Evolutionary conservation across 2,329 filamentous ascomycete species (phyloP).

Genomic region (Tolypocladium tundrense): DNA sequence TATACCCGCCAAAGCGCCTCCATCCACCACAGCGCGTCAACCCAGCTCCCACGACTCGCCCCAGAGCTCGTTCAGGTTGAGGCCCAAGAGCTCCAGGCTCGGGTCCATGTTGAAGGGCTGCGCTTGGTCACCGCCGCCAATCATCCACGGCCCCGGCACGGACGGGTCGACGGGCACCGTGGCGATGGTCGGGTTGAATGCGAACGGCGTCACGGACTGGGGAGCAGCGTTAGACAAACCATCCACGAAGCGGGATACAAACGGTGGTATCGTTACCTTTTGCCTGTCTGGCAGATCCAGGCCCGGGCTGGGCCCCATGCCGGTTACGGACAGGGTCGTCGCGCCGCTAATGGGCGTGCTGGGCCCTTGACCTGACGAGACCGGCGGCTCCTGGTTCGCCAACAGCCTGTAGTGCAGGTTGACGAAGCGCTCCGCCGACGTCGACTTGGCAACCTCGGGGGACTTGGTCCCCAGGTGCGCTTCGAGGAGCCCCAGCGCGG

Average conservation of each 20-base stretch:
- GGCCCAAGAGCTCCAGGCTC: constrained; percentile 41
- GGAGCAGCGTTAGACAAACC: constrained; percentile 16
- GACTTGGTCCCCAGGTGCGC: constrained; percentile 49
- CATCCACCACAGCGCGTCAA: constrained; percentile 3
- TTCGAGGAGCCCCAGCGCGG: constrained; percentile 47
- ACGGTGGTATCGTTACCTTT: constrained; percentile 20
- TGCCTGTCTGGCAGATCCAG: constrained; percentile 25
- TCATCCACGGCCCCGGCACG: constrained; percentile 22
- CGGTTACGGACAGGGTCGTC: constrained; percentile 10
- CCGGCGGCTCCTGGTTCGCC: constrained; percentile 39
- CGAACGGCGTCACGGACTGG: constrained; percentile 32
- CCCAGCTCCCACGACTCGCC: constrained; percentile 37
- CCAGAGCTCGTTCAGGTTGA: constrained; percentile 47
- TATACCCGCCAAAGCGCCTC: background rate
- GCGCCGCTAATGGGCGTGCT: constrained; percentile 11
- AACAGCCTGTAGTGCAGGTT: constrained; percentile 47
- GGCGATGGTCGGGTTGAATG: constrained; percentile 24
- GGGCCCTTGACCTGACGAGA: constrained; percentile 19
- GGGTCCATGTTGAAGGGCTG: constrained; percentile 40
- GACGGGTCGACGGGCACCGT: constrained; percentile 24
- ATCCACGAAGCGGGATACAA: background rate
- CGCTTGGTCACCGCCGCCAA: constrained; percentile 18
- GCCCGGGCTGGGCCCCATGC: constrained; percentile 16
- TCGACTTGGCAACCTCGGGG: constrained; percentile 45
- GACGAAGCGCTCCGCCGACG: constrained; percentile 49